These are phyloP conservation scores for Physcomitrellopsis africana DNA, from an alignment of 225 moss, liverwort and hornwort species.

Conservation along the genomic window DNA sequence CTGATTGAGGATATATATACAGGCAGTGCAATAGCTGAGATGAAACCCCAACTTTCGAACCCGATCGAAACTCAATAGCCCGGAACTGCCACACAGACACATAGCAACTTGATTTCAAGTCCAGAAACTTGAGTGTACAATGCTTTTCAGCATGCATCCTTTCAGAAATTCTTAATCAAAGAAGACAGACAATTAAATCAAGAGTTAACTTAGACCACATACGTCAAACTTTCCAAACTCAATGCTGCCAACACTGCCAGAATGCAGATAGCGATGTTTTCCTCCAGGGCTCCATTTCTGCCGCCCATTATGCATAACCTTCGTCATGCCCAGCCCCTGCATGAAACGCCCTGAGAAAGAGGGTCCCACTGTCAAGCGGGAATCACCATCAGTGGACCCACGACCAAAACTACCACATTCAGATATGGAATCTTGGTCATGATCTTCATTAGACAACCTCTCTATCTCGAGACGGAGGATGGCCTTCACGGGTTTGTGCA, in stretches of 20 bases:
- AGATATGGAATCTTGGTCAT: constrained; percentile 75
- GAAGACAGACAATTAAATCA: constrained; percentile 4
- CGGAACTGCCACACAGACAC: constrained; percentile 72
- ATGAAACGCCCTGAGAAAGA: constrained; percentile 66
- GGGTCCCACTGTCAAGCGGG: constrained; percentile 53
- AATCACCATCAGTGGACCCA: constrained; percentile 82
- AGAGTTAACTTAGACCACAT: constrained; percentile 30
- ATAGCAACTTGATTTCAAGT: constrained; percentile 27
- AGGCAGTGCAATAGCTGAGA: constrained; percentile 87
- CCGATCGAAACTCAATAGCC: constrained; percentile 83
- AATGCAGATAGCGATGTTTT: constrained; percentile 63
- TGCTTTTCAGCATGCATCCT: background rate
- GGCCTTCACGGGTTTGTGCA: constrained; percentile 93
- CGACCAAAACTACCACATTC: constrained; percentile 88
- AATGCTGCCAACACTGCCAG: constrained; percentile 73
- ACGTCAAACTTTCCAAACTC: constrained; percentile 75
- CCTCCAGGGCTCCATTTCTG: constrained; percentile 71
- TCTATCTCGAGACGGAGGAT: constrained; percentile 87
- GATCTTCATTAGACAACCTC: constrained; percentile 69
- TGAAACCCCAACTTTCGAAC: constrained; percentile 73
- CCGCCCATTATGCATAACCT: constrained; percentile 65
- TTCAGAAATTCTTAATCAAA: constrained; percentile 16
- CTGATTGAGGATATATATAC: constrained; percentile 88
- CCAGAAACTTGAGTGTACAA: constrained; percentile 20
- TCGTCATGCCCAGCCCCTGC: constrained; percentile 55